phyloP scores from a whole-genome alignment of 352 stramenopile genomes.

The Globisporangium lucens region DNA sequence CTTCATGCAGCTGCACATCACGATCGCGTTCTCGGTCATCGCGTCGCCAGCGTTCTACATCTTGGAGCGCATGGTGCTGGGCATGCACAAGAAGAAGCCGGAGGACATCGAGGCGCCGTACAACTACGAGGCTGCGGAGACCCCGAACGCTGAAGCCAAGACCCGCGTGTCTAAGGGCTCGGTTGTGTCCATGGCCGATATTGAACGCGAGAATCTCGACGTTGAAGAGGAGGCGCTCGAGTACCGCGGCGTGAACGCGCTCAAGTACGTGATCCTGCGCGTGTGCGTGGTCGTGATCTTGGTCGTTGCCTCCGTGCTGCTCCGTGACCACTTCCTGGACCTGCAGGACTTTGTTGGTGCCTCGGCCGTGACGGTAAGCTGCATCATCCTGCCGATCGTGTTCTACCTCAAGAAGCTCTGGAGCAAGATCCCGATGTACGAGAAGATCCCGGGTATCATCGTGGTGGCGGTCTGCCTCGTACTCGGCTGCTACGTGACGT shows the following conservation, averaged over 20 bases:
- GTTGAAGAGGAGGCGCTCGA: not conserved
- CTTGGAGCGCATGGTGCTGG: slow-evolving; percentile 23
- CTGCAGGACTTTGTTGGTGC: slow-evolving; percentile 26
- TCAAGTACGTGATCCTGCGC: slow-evolving; percentile 21
- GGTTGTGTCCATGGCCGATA: slow-evolving; percentile 17
- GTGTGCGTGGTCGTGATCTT: slow-evolving; percentile 16
- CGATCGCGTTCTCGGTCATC: slow-evolving; percentile 32
- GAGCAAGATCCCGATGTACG: slow-evolving; percentile 19
- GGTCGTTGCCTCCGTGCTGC: slow-evolving; percentile 18
- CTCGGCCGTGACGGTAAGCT: slow-evolving; percentile 21
- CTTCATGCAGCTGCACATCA: slow-evolving; percentile 21
- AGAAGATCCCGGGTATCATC: slow-evolving; percentile 18
- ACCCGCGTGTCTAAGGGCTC: slow-evolving; percentile 7
- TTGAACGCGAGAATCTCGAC: slow-evolving; percentile 1
- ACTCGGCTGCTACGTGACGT: slow-evolving; percentile 26
- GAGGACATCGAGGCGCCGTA: not conserved
- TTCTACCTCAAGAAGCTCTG: slow-evolving; percentile 22
- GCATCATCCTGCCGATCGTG: slow-evolving; percentile 27
- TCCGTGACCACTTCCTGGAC: slow-evolving; percentile 20
- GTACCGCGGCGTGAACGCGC: slow-evolving; percentile 14
- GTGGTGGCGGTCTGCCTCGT: slow-evolving; percentile 20
- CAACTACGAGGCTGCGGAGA: too few species aligned
- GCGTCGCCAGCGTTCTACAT: slow-evolving; percentile 21
- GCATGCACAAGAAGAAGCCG: slow-evolving; percentile 21
- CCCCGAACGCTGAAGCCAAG: too few species aligned